Evolutionary conservation across 2,329 filamentous ascomycete genomes (phyloP).

Genomic region (Phialophora expanda): DNA sequence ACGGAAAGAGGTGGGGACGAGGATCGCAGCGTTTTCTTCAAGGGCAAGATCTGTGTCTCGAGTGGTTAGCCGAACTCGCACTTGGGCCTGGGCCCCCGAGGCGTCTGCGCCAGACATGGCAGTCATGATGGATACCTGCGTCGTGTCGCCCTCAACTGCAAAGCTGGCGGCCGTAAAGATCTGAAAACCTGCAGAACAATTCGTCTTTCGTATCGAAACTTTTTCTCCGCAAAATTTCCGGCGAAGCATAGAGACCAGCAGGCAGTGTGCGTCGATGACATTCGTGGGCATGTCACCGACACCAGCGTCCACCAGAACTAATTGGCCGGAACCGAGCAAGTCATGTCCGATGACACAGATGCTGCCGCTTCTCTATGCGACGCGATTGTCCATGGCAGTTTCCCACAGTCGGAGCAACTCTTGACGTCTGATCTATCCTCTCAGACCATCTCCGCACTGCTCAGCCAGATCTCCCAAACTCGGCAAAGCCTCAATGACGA

Average conservation of each 20-base stretch:
- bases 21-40: constrained; percentile 60
- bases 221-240: constrained; percentile 25
- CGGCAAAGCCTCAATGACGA: constrained; percentile 62
- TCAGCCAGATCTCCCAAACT: constrained; percentile 58
- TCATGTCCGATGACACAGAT: constrained; percentile 26
- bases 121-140: constrained; percentile 3
- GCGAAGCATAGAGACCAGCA: constrained; percentile 32
- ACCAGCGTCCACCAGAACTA: background rate
- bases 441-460: constrained; percentile 55
- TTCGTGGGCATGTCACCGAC: background rate
- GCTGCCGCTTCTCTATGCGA: constrained; percentile 25
- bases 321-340: constrained; percentile 5
- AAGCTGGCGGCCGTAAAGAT: background rate
- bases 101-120: background rate
- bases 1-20: constrained; percentile 62
- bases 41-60: constrained; percentile 60
- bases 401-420: constrained; percentile 62
- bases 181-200: background rate
- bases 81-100: constrained; percentile 47
- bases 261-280: background rate
- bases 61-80: constrained; percentile 61
- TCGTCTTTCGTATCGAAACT: background rate
- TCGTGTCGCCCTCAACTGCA: background rate
- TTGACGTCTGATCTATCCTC: constrained; percentile 59
- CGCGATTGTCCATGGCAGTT: constrained; percentile 52